Evolutionary conservation across 2,329 filamentous ascomycete species (phyloP).

Genomic region (Colletotrichum sojae): DNA sequence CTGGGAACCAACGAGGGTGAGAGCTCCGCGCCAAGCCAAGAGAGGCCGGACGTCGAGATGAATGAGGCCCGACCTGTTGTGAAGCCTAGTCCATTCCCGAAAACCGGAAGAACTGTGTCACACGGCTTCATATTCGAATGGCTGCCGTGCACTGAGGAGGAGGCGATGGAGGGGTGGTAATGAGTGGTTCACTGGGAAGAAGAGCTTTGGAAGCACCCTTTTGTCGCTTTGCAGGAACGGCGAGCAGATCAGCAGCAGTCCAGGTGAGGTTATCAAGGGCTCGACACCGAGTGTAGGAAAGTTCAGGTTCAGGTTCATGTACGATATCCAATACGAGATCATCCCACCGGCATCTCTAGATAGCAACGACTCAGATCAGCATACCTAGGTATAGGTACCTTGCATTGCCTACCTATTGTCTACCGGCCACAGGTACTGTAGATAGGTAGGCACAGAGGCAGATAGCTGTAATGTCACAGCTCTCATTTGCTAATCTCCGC

Average conservation of each 20-base stretch:
- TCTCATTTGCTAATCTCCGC: conserved; percentile 22
- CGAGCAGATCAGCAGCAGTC: too few relatives aligned
- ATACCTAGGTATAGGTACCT: too few relatives aligned
- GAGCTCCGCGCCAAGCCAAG: too few relatives aligned
- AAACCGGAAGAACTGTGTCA: conserved; percentile 9
- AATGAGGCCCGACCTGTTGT: neutral
- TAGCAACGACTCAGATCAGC: too few relatives aligned
- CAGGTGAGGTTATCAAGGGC: too few relatives aligned
- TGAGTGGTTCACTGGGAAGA: neutral
- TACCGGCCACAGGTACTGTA: neutral
- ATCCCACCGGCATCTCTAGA: too few relatives aligned
- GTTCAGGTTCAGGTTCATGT: too few relatives aligned
- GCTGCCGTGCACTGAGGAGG: conserved; percentile 16
- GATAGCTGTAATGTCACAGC: conserved; percentile 29
- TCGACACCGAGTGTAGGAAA: too few relatives aligned
- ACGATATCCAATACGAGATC: too few relatives aligned
- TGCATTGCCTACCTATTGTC: too few relatives aligned
- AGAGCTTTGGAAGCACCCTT: neutral
- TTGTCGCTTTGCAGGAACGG: too few relatives aligned
- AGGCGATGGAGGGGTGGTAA: neutral
- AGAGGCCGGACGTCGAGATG: conserved; percentile 1
- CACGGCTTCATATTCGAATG: conserved; percentile 17
- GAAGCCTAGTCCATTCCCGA: conserved; percentile 19
- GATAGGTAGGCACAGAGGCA: neutral
- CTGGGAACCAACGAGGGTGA: too few relatives aligned